Conservation (phyloP, 1,284 basidiomycete species). For the Melampsora americana region DNA sequence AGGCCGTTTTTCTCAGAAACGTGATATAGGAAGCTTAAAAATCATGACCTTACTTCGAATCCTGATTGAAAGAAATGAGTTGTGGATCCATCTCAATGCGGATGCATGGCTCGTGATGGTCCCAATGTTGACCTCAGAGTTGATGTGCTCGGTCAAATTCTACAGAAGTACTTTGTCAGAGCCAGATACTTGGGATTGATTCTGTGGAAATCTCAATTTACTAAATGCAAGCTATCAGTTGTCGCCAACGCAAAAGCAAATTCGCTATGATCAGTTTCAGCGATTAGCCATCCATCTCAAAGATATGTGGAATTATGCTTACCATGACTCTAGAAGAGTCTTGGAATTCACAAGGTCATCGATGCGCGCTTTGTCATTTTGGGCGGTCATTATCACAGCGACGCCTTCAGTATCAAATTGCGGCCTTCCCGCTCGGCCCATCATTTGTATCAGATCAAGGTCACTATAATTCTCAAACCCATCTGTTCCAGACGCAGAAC, state of each 20-base stretch:
- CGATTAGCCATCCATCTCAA: too few species aligned
- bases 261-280: neutral
- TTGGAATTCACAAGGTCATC: slow-evolving; percentile 40
- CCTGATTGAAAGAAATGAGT: slow-evolving; percentile 41
- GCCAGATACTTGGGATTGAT: neutral
- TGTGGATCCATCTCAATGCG: slow-evolving; percentile 38
- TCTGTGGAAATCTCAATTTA: neutral
- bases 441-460: slow-evolving; percentile 46
- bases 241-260: neutral
- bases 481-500: slow-evolving; percentile 13
- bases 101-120: slow-evolving; percentile 32
- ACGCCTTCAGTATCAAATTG: slow-evolving; percentile 44
- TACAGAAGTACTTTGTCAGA: slow-evolving; percentile 42
- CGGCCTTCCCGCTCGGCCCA: slow-evolving; percentile 45
- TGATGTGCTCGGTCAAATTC: slow-evolving; percentile 81
- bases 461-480: slow-evolving; percentile 45
- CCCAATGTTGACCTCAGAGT: slow-evolving; percentile 81
- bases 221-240: slow-evolving; percentile 29
- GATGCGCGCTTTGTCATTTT: slow-evolving; percentile 40
- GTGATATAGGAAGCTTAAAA: too few species aligned
- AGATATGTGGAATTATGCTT: neutral
- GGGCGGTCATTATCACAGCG: slow-evolving; percentile 44
- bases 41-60: slow-evolving; percentile 28
- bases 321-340: slow-evolving; percentile 43
- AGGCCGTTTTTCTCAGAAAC: too few species aligned